Base-by-base conservation (phyloP, 306 rosid species). In the Pachyrhizus erosus region DNA sequence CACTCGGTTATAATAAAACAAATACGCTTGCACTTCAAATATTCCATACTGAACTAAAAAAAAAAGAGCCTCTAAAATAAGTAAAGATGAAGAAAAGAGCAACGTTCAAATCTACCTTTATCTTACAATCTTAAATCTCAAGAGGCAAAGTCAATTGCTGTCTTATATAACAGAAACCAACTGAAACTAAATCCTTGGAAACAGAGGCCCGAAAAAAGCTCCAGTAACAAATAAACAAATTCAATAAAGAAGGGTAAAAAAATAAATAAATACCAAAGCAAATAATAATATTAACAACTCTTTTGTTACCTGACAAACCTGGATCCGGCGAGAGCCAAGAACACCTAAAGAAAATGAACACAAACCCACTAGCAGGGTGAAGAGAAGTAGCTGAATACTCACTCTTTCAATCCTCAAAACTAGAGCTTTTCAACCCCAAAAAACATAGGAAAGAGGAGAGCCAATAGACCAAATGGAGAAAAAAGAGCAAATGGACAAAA, bases 261-360 rank as follows among this genome's bases (percentile, higher is more conserved):
- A 17, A 17, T 45, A 13, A 15, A 17, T 40, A 21, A 49, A 55
- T 2, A 29, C 11, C 4, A 64, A 26, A 26, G 39, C 48, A 18
- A 39, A 79, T 61, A 37, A 9, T 27, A 79, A 74, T 9, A 78
- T 81, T 7, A 23, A 70, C 78, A 82, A 57, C 82, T 55, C 82
- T 84, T 80, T 43, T 27, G 75, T 80, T 89, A 88, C 94, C 91
- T 43, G 57, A 86, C 61, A 81, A 70, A 87, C 60, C 81, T 85
- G 92, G 98, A 93, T 95, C 99, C 91, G 73, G 84, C 84, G 82
- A 87, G 84, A 76, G 85, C 72, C 69, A 77, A 82, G 75, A 71
- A 80, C 75, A 69, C 60, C 80, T 65, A 75, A 60, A 67, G 2
- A 42, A 72, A 87, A 82, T 65, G 78, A 80, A 40, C 82, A 82